Percentiles rank a stretch among this genome's conserved stretches.
These are phyloP conservation scores for Globisporangium echinulatum DNA, from an alignment of 352 stramenopile species.

Conservation along the genomic window DNA sequence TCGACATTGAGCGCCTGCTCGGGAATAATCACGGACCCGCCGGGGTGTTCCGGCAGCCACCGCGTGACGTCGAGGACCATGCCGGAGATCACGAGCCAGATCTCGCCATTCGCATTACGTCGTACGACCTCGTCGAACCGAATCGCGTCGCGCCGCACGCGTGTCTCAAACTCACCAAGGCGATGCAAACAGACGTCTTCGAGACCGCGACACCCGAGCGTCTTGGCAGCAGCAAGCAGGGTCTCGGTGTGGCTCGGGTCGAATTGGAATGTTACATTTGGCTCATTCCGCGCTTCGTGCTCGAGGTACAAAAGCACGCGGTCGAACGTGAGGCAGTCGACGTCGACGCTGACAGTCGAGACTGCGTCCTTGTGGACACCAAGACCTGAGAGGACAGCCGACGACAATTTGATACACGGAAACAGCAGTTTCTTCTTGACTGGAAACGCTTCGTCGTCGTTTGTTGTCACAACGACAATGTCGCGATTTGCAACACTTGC, in stretches of 20 bases:
- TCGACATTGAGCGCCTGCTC: conserved; percentile 85
- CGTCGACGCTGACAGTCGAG: conserved; percentile 53
- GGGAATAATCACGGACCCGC: conserved; percentile 78
- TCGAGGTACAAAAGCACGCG: conserved; percentile 85
- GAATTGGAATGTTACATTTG: conserved; percentile 61
- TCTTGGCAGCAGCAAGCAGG: conserved; percentile 59
- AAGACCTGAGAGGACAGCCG: conserved; percentile 63
- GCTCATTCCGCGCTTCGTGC: conserved; percentile 66
- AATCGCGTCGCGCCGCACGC: conserved; percentile 75
- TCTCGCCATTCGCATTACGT: conserved; percentile 65
- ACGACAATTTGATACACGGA: conserved; percentile 85
- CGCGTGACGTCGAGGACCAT: conserved; percentile 88
- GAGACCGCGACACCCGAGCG: conserved; percentile 61
- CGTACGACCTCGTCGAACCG: conserved; percentile 73
- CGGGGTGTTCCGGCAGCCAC: conserved; percentile 85
- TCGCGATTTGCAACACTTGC: conserved; percentile 26
- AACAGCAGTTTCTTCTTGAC: conserved; percentile 87
- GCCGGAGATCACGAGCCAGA: conserved; percentile 84
- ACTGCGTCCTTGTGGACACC: conserved; percentile 70
- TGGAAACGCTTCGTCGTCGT: conserved; percentile 84
- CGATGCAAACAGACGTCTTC: conserved; percentile 71
- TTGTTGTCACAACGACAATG: conserved; percentile 73
- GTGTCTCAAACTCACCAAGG: conserved; percentile 75
- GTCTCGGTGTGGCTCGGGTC: conserved; percentile 72
- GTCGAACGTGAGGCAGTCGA: conserved; percentile 88